Evolutionary conservation across 1,284 basidiomycete genomes (phyloP).

Genomic region (Marasmius oreades): DNA sequence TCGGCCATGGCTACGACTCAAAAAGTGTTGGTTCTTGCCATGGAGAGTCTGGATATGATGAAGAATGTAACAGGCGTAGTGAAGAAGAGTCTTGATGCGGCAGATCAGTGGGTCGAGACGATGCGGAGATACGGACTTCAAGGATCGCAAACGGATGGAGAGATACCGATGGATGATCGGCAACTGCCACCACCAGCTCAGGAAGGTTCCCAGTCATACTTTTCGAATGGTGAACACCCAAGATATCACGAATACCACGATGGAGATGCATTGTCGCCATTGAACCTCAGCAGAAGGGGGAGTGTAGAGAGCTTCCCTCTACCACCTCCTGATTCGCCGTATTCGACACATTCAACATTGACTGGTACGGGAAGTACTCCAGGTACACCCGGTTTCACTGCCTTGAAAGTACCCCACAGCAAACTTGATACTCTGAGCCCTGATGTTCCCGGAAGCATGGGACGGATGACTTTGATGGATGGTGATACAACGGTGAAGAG

Average conservation of each 20-base stretch:
- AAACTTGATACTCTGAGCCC: neutral
- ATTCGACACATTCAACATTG: neutral
- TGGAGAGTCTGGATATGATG: conserved; percentile 91
- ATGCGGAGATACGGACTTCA: conserved; percentile 10
- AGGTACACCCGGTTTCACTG: neutral
- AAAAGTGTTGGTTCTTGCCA: conserved; percentile 79
- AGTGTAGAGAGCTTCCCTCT: neutral
- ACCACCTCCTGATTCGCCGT: neutral
- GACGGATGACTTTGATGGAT: neutral
- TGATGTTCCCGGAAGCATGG: neutral
- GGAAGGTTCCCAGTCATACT: neutral
- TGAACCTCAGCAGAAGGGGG: neutral
- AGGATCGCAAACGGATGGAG: neutral
- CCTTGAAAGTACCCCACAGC: neutral
- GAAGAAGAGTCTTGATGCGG: conserved; percentile 83
- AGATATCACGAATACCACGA: neutral
- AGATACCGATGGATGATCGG: neutral
- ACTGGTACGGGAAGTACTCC: neutral
- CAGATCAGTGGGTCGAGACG: conserved; percentile 68
- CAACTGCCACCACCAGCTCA: neutral
- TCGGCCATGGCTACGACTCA: conserved; percentile 73
- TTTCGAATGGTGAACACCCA: neutral
- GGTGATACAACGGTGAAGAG: neutral
- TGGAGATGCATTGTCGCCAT: neutral
- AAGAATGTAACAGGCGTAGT: conserved; percentile 83